Evolutionary conservation across 2,329 filamentous ascomycete genomes (phyloP), one percentile per base, ranked within the genome.

Genomic region (Diaporthe batatas): DNA sequence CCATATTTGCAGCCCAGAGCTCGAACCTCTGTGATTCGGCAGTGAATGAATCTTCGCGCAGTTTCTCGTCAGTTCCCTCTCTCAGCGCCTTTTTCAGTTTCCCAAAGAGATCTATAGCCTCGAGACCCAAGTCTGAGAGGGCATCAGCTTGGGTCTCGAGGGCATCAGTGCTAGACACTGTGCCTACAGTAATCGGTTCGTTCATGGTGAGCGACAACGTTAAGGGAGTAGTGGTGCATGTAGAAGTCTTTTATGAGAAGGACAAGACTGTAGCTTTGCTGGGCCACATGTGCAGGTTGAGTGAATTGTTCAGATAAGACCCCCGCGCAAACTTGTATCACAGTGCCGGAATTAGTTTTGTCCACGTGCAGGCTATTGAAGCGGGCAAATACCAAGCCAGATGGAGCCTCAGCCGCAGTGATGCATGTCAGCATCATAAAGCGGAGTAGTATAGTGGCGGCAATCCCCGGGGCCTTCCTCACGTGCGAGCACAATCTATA

Each of bases 1-100:
- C 70, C 47, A 71, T 44, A 25, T 71, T 71, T 29, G 58, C 70
- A 47, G 70, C 70, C 70, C 70, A 71, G 36, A 71, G 70, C 10
- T 71, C 70, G 2, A 71, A 71, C 25, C 70, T 36, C 32, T 71
- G 58, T 14, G 36, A 42, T 36, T 71, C 57, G 6, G 32, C 23
- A 8, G n/a, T 16, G n/a, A 71, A 68, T 0, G 12, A 2, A 23
- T 25, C 29, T 0, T 23, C 42, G 12, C 23, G 34, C 53, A 39
- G 51, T 42, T n/a, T 1, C 3, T 14, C 16, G 44, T 51, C 42
- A 12, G 18, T 2, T 3, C 29, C 6, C 10, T 70, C 11, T 44
- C 59, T 58, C 21, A 47, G 53, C 12, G 36, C n/a, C 36, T 34
- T 25, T 21, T 59, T 39, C 3, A 59, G 39, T 14, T 39, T 59